Evolutionary conservation across 2,329 filamentous ascomycete species (phyloP).

Genomic region (Ilyonectria mors-panacis): DNA sequence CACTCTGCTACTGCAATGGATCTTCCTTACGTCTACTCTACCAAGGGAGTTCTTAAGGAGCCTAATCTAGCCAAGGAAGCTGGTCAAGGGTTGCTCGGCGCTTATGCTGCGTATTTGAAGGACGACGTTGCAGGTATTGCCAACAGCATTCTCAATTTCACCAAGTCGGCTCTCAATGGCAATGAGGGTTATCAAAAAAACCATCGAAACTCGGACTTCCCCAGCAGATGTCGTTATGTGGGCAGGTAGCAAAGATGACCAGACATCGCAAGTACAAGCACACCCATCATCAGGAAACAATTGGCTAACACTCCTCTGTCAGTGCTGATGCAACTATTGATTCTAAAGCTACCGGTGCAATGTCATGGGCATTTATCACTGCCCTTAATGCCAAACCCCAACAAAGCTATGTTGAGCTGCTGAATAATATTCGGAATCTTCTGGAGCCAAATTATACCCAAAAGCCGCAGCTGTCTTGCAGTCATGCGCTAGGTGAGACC

Average conservation of each 20-base stretch:
- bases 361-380: constrained; percentile 97
- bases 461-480: constrained; percentile 96
- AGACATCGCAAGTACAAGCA: constrained; percentile 77
- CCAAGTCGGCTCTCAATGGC: constrained; percentile 89
- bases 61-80: constrained; percentile 87
- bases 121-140: constrained; percentile 89
- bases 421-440: constrained; percentile 96
- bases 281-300: constrained; percentile 4
- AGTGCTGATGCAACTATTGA: constrained; percentile 92
- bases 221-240: constrained; percentile 98
- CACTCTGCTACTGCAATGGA: constrained; percentile 85
- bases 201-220: constrained; percentile 90
- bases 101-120: constrained; percentile 84
- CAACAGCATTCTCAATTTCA: constrained; percentile 81
- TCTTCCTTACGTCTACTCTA: constrained; percentile 85
- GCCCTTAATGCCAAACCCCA: constrained; percentile 93
- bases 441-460: constrained; percentile 89
- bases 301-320: constrained; percentile 41
- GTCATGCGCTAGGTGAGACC: constrained; percentile 89
- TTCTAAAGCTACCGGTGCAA: constrained; percentile 93
- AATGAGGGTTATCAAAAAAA: constrained; percentile 86
- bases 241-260: constrained; percentile 95
- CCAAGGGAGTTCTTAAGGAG: constrained; percentile 85
- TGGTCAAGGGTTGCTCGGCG: constrained; percentile 78
- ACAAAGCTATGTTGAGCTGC: constrained; percentile 94